Evolutionary conservation across 2,329 filamentous ascomycete genomes (phyloP).

Genomic region (Colletotrichum magnum): DNA sequence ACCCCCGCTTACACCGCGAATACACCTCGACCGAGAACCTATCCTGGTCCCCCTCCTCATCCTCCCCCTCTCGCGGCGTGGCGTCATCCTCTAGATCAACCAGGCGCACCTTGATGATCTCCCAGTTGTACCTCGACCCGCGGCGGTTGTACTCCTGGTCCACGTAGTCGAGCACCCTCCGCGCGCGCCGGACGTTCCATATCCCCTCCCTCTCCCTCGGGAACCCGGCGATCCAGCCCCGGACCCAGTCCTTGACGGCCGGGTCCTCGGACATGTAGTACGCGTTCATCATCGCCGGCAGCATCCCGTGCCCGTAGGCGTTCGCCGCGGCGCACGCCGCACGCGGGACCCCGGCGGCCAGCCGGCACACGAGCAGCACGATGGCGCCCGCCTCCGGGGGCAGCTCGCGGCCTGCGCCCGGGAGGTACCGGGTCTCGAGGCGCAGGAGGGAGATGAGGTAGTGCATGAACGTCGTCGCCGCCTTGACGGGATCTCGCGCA

Average conservation of each 20-base stretch:
- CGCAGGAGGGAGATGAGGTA: conserved; percentile 18
- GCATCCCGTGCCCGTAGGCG: conserved; percentile 16
- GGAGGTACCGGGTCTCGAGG: neutral
- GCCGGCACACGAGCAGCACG: conserved; percentile 11
- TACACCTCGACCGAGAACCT: conserved; percentile 29
- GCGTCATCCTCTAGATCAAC: conserved; percentile 19
- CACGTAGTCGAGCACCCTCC: conserved; percentile 18
- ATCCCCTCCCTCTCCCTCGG: conserved; percentile 23
- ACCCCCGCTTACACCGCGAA: conserved; percentile 25
- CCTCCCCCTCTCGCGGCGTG: conserved; percentile 13
- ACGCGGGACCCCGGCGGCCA: conserved; percentile 14
- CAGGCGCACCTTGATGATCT: conserved; percentile 32
- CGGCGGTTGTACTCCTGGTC: conserved; percentile 23
- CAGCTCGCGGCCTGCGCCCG: neutral
- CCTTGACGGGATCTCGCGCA: conserved; percentile 7
- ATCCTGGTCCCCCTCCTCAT: conserved; percentile 18
- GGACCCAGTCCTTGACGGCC: conserved; percentile 14
- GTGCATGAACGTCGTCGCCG: conserved; percentile 28
- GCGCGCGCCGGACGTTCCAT: conserved; percentile 24
- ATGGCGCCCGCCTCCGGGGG: conserved; percentile 3
- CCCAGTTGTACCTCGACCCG: conserved; percentile 26
- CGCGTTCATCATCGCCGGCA: conserved; percentile 24
- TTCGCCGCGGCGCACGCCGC: conserved; percentile 16
- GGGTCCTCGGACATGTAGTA: conserved; percentile 24
- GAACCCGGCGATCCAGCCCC: conserved; percentile 29